These are phyloP conservation scores for Botrytis squamosa DNA, from an alignment of 2,329 filamentous ascomycete genomes.

Conservation along the genomic window DNA sequence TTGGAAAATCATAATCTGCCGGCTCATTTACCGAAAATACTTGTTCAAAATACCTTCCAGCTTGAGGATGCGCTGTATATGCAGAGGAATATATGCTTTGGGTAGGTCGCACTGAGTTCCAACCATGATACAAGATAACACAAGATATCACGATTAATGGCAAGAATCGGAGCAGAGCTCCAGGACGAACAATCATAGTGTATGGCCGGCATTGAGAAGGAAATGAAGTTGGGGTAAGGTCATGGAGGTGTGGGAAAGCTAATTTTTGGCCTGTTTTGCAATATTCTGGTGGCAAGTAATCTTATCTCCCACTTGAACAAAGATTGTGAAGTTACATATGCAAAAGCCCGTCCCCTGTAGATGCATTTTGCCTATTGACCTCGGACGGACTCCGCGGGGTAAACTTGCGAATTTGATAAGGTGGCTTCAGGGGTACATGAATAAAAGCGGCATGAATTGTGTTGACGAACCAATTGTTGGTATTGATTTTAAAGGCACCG, in stretches of 20 bases:
- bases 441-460: conserved; percentile 1
- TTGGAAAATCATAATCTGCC: conserved; percentile 31
- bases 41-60: conserved; percentile 38
- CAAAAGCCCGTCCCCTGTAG: neutral
- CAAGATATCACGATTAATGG: conserved; percentile 9
- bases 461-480: neutral
- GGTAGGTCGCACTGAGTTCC: neutral
- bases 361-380: neutral
- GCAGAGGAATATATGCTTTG: neutral
- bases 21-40: conserved; percentile 34
- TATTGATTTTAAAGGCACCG: neutral
- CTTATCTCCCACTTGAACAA: neutral
- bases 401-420: neutral
- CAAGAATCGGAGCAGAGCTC: conserved; percentile 11
- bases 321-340: conserved; percentile 1
- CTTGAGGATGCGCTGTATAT: conserved; percentile 6
- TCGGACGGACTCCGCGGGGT: neutral
- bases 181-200: conserved; percentile 10
- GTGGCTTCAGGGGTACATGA: conserved; percentile 5
- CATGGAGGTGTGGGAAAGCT: neutral
- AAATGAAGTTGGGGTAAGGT: conserved; percentile 5
- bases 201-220: conserved; percentile 2
- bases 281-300: neutral
- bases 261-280: neutral
- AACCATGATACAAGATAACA: conserved; percentile 9